These are phyloP conservation scores for Neurospora sp. DNA, from an alignment of 495 filamentous ascomycete genomes.

Conservation along the genomic window DNA sequence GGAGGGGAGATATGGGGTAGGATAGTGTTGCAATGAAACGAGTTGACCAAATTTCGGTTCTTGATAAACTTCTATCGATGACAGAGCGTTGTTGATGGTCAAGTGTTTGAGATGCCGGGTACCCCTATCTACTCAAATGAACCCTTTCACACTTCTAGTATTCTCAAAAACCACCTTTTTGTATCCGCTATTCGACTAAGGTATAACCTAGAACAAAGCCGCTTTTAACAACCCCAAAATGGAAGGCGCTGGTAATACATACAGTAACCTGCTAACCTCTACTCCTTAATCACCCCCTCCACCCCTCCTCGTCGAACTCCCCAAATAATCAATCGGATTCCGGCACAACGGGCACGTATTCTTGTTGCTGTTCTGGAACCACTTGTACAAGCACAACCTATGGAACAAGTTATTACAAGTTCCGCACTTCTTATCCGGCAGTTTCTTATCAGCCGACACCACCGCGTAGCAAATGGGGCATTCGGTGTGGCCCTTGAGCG, in stretches of 20 bases:
- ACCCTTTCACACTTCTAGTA: background rate
- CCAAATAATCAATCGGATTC: slow-evolving; percentile 65
- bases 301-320: slow-evolving; percentile 16
- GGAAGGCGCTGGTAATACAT: background rate
- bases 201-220: background rate
- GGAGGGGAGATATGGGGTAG: background rate
- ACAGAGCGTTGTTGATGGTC: background rate
- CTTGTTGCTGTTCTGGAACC: slow-evolving; percentile 88
- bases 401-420: slow-evolving; percentile 97
- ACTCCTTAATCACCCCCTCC: background rate
- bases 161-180: background rate
- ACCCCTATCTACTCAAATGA: background rate
- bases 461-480: slow-evolving; percentile 97
- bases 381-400: slow-evolving; percentile 78
- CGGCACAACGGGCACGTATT: slow-evolving; percentile 85
- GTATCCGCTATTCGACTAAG: background rate
- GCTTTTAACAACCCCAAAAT: background rate
- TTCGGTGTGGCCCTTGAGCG: slow-evolving; percentile 86
- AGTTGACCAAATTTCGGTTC: background rate
- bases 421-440: slow-evolving; percentile 81
- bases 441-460: slow-evolving; percentile 72
- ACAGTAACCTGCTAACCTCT: background rate
- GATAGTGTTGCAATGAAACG: background rate
- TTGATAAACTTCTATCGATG: background rate
- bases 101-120: background rate